Base-by-base conservation (phyloP, 495 filamentous ascomycete species). In the Aspergillus nidulans region DNA sequence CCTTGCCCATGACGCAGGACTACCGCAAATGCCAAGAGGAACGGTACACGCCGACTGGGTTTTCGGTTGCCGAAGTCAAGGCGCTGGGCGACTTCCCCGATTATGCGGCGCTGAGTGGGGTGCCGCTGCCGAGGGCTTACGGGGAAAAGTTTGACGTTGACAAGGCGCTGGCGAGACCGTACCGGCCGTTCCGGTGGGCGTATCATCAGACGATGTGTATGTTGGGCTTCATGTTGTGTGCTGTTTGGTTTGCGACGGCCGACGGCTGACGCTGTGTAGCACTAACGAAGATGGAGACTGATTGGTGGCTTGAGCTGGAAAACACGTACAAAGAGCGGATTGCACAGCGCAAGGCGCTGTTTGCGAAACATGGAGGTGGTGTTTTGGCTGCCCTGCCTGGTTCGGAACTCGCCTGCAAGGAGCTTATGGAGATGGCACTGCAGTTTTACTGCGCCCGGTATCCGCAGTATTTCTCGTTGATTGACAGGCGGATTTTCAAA, bases 191-290 rank as follows among this genome's bases (percentile, higher is more conserved):
- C 44, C 72, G 91, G 65, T 96, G 91, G 91, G 69, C 77, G 1
- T 96, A 96, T 66, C 88, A 94, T 66, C 91, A 96, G 67, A 95
- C 91, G 0, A 96, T 96, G 91, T 89, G 91, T 95, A 81, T 56
- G 85, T 77, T 23, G 30, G 30, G n/a, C n/a, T n/a, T n/a, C n/a
- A n/a, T 34, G 30, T 34, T 6, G 10, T 34, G 10, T 34, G 30
- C 2, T 34, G 30, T 7, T 34, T 34, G 30, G 9, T 28, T 4
- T 4, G 26, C 26, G 4, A 28, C 9, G 54, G 9, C 24, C 38
- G 36, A 44, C 2, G n/a, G n/a, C 18, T 41, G n/a, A 30, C 44
- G 23, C n/a, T 21, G 23, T 36, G 21, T 55, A 96, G 91, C 91
- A 6, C 70, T 94, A 9, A 85, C 80, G 30, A 95, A 90, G 53